phyloP scores from a whole-genome alignment of 2,329 filamentous ascomycete species.

The Aspergillus luchuensis region DNA sequence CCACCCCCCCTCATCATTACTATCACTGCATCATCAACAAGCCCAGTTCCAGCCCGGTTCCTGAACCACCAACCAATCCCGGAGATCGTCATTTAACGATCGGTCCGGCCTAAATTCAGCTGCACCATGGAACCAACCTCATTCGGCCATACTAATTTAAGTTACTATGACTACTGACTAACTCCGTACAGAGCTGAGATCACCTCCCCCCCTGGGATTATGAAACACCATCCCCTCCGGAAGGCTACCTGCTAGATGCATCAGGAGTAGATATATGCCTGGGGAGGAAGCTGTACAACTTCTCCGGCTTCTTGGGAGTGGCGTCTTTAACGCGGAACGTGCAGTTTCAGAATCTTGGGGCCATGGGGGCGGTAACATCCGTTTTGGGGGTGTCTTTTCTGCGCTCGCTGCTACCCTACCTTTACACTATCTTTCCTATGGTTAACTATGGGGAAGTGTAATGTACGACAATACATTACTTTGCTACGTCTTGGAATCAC shows the following conservation, averaged over 20 bases:
- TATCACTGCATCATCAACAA: background rate
- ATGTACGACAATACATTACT: too few relatives aligned
- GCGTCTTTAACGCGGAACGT: background rate
- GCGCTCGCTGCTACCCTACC: too few relatives aligned
- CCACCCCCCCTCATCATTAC: background rate
- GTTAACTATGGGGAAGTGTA: too few relatives aligned
- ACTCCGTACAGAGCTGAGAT: too few relatives aligned
- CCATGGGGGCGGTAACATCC: background rate
- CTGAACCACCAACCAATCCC: background rate
- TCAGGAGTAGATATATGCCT: background rate
- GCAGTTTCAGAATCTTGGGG: background rate
- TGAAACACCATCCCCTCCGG: background rate
- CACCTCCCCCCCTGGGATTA: background rate
- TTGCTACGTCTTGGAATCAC: too few relatives aligned
- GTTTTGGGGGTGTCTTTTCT: too few relatives aligned
- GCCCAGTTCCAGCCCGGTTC: background rate
- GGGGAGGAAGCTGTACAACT: too few relatives aligned
- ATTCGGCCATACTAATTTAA: background rate
- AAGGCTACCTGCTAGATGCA: background rate
- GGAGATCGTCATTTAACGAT: slow-evolving; percentile 5
- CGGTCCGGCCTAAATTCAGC: background rate
- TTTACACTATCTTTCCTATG: too few relatives aligned
- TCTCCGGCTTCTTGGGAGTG: too few relatives aligned
- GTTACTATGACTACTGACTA: background rate
- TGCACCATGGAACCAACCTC: background rate